A percentile compares a stretch with the other conserved stretches of the same genome.
Conservation (phyloP, 192 early-diverging fungal species). For the Chytriomyces sp. region DNA sequence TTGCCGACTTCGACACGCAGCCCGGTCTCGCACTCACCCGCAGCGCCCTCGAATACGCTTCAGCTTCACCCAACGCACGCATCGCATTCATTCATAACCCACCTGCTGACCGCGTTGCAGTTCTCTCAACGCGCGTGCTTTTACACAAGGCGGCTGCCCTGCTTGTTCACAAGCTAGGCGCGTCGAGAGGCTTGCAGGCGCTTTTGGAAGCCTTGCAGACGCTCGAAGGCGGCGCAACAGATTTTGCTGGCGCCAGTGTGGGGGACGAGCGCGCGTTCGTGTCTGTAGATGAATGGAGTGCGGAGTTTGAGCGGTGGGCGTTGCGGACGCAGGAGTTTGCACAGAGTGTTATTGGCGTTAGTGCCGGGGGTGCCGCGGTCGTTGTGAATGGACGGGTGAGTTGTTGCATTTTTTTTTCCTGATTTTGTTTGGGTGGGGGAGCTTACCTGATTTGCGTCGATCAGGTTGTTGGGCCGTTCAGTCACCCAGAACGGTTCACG, state of each 20-base stretch:
- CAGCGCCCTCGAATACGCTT: constrained; percentile 11
- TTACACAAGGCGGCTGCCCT: constrained; percentile 11
- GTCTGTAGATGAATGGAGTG: not conserved
- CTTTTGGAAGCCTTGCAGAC: constrained; percentile 1
- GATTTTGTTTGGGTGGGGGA: not conserved
- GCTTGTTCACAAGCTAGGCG: not conserved
- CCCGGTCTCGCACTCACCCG: constrained; percentile 53
- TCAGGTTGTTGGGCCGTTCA: constrained; percentile 40
- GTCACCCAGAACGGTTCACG: constrained; percentile 38
- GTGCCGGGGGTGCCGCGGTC: constrained; percentile 28
- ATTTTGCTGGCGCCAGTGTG: not conserved
- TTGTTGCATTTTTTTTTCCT: not conserved
- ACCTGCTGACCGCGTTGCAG: not conserved
- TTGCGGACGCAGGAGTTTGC: not conserved
- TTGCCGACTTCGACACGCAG: constrained; percentile 38
- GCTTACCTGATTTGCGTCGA: not conserved
- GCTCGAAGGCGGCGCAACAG: not conserved
- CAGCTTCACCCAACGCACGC: constrained; percentile 34
- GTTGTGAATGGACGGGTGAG: constrained; percentile 48
- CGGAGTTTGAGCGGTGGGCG: constrained; percentile 8
- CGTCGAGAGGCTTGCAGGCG: too few relatives aligned
- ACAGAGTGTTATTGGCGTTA: constrained; percentile 17
- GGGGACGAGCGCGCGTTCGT: not conserved
- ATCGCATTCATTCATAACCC: constrained; percentile 60
- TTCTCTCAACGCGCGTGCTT: not conserved